Evolutionary conservation across 169 alveolate species (phyloP).

Genomic region (Babesia gibsoni): DNA sequence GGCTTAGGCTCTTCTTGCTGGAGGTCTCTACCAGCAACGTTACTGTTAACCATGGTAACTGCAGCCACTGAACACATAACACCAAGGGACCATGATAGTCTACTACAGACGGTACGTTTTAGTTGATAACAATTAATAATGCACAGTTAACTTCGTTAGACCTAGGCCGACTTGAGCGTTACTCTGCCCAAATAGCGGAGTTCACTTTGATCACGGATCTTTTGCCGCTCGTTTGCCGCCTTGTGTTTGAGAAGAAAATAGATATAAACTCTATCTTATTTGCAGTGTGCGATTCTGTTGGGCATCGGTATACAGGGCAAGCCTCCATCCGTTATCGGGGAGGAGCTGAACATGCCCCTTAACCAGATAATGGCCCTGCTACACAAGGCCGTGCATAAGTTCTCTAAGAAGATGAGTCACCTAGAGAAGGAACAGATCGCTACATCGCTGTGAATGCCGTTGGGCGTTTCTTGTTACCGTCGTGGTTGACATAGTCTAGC

Average conservation of each 20-base stretch:
- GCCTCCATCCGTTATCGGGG: constrained; percentile 28
- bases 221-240: constrained; percentile 46
- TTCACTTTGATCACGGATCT: constrained; percentile 59
- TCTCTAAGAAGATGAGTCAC: constrained; percentile 36
- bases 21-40: constrained; percentile 49
- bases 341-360: constrained; percentile 68
- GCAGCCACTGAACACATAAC: constrained; percentile 30
- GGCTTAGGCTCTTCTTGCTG: constrained; percentile 52
- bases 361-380: constrained; percentile 66
- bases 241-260: constrained; percentile 47
- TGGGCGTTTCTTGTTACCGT: not conserved
- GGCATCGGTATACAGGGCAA: constrained; percentile 61
- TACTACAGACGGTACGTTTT: not conserved
- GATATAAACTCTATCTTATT: constrained; percentile 33
- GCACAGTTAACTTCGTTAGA: constrained; percentile 42
- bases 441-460: constrained; percentile 14
- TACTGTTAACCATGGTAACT: constrained; percentile 39
- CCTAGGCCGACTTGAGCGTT: constrained; percentile 58
- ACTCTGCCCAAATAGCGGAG: constrained; percentile 60
- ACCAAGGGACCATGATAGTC: constrained; percentile 6
- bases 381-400: constrained; percentile 54
- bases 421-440: constrained; percentile 33
- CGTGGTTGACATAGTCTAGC: constrained; percentile 64
- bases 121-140: not conserved
- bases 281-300: constrained; percentile 57